phyloP scores from a whole-genome alignment of 2,329 filamentous ascomycete genomes.

The Aspergillus sojae region DNA sequence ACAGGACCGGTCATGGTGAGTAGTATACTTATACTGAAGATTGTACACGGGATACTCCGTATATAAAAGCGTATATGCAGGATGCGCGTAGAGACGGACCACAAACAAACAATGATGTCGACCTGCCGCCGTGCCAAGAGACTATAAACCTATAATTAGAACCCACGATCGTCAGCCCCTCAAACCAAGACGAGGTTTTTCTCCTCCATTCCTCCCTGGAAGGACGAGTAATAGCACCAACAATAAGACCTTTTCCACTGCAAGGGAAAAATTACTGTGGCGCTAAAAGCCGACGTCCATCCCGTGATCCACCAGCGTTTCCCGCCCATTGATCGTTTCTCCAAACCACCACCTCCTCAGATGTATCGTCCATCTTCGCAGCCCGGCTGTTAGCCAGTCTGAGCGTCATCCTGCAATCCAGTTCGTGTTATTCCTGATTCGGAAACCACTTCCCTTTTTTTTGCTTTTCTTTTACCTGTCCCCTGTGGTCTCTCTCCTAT shows the following conservation, averaged over 20 bases:
- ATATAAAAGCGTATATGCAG: no score
- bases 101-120: neutral
- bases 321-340: constrained; percentile 3
- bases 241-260: neutral
- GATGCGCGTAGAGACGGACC: neutral
- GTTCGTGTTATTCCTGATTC: constrained; percentile 2
- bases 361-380: neutral
- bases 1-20: no score
- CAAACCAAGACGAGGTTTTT: neutral
- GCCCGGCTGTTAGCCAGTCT: constrained; percentile 5
- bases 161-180: constrained; percentile 10
- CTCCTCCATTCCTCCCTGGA: neutral
- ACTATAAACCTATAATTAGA: constrained; percentile 12
- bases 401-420: constrained; percentile 4
- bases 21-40: no score
- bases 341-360: neutral
- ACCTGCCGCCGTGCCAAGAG: constrained; percentile 5
- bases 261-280: neutral
- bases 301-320: constrained; percentile 13
- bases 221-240: neutral
- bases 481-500: neutral
- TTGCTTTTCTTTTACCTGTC: constrained; percentile 1
- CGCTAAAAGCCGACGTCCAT: neutral
- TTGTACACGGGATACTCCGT: no score
- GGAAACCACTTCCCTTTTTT: neutral